These are phyloP conservation scores for Lentinus brumalis DNA, from an alignment of 768 basidiomycete species.

Conservation along the genomic window DNA sequence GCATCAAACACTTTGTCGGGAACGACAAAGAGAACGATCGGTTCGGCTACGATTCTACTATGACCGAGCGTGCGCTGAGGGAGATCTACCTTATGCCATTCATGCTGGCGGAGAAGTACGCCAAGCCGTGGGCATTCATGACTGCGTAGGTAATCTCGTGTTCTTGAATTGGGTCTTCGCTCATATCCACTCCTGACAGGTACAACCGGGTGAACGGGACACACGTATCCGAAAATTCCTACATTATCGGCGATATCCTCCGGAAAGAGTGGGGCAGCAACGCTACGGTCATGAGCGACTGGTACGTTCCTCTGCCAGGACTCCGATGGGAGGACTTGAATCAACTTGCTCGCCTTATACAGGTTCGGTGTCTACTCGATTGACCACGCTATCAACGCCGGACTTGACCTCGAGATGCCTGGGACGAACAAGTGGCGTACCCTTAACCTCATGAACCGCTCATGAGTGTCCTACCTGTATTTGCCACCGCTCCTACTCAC, in stretches of 20 bases:
- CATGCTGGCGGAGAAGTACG: conserved; percentile 54
- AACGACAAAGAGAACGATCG: conserved; percentile 86
- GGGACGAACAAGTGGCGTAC: no score
- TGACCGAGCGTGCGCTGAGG: conserved; percentile 53
- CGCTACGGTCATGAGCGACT: conserved; percentile 66
- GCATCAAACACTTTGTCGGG: conserved; percentile 82
- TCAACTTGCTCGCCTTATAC: no score
- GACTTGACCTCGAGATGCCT: no score
- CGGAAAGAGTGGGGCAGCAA: conserved; percentile 75
- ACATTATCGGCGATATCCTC: conserved; percentile 57
- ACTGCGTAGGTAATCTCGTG: conserved; percentile 52
- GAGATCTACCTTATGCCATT: conserved; percentile 63
- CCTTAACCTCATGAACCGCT: no score
- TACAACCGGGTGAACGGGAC: conserved; percentile 70
- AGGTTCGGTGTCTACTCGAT: no score
- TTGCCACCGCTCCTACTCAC: background rate
- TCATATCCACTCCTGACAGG: conserved; percentile 16
- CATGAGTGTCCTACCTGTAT: no score
- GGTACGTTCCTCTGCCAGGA: background rate
- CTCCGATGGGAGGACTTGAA: background rate
- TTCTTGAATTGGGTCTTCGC: background rate
- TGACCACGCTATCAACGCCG: no score
- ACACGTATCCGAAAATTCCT: conserved; percentile 70
- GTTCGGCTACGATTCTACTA: conserved; percentile 56
- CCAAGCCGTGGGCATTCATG: conserved; percentile 58